Evolutionary conservation across 176 grass and related monocot genomes (phyloP).

Genomic region (Lolium rigidum): DNA sequence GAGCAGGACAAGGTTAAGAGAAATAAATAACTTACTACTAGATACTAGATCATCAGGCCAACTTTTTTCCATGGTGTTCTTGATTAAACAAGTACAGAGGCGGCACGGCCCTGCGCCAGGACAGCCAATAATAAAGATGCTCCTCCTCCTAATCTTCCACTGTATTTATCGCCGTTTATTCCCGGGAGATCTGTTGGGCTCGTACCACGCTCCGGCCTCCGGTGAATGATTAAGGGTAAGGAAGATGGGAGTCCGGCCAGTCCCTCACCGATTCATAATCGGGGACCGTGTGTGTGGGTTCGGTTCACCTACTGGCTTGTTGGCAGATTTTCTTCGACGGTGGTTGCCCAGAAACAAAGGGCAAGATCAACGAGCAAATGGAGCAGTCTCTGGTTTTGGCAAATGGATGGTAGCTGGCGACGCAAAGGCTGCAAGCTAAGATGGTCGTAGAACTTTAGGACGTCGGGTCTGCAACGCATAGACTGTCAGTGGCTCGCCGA

Average conservation of each 20-base stretch:
- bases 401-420: conserved; percentile 39
- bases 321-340: conserved; percentile 38
- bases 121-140: conserved; percentile 38
- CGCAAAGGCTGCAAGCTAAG: conserved; percentile 32
- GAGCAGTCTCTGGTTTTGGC: conserved; percentile 20
- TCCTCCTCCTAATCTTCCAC: conserved; percentile 38
- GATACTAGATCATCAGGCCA: conserved; percentile 25
- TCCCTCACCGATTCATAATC: conserved; percentile 38
- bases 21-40: conserved; percentile 27
- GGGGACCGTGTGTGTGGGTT: conserved; percentile 47
- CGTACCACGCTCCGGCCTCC: conserved; percentile 29
- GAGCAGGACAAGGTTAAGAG: conserved; percentile 27
- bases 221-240: conserved; percentile 36
- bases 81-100: conserved; percentile 61
- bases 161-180: conserved; percentile 57
- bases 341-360: conserved; percentile 17
- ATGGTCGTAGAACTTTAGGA: conserved; percentile 24
- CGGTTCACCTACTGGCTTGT: conserved; percentile 40
- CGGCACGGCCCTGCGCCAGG: conserved; percentile 33
- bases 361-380: background rate
- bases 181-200: conserved; percentile 50
- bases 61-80: conserved; percentile 37
- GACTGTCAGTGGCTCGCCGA: background rate
- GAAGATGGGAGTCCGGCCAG: conserved; percentile 9
- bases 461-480: background rate